Conservation (phyloP, 306 rosid genomes). For the Medicago arabica region DNA sequence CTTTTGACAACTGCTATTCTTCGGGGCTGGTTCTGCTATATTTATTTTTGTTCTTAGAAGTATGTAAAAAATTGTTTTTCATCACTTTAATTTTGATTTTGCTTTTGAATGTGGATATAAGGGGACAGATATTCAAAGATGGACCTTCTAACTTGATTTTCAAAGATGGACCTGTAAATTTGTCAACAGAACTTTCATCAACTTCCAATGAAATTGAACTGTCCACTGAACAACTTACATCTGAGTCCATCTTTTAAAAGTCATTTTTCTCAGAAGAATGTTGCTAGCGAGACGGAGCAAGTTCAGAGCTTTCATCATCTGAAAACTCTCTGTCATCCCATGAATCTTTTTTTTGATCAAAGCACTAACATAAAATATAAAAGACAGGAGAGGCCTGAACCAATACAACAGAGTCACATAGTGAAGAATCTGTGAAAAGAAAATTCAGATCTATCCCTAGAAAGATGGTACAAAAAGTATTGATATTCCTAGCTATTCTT, state of each 20-base stretch:
- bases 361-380: too few species aligned
- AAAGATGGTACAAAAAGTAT: too few species aligned
- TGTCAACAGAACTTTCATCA: neutral
- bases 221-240: conserved; percentile 31
- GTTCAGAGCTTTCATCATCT: conserved; percentile 36
- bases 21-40: conserved; percentile 16
- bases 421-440: too few species aligned
- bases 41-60: conserved; percentile 31
- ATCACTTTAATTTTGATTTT: neutral
- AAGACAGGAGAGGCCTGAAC: too few species aligned
- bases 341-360: conserved; percentile 27
- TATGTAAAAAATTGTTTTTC: conserved; percentile 19
- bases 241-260: conserved; percentile 43
- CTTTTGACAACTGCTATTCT: conserved; percentile 2
- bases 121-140: conserved; percentile 23
- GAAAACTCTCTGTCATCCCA: conserved; percentile 34
- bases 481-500: too few species aligned
- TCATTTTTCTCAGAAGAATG: conserved; percentile 51
- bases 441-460: too few species aligned
- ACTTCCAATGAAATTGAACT: neutral
- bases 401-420: too few species aligned
- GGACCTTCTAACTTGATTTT: conserved; percentile 25
- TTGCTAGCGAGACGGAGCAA: conserved; percentile 41
- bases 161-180: conserved; percentile 45
- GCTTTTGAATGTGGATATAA: neutral